phyloP scores from a whole-genome alignment of 192 early-diverging fungal species.

The Linnemannia schmuckeri region DNA sequence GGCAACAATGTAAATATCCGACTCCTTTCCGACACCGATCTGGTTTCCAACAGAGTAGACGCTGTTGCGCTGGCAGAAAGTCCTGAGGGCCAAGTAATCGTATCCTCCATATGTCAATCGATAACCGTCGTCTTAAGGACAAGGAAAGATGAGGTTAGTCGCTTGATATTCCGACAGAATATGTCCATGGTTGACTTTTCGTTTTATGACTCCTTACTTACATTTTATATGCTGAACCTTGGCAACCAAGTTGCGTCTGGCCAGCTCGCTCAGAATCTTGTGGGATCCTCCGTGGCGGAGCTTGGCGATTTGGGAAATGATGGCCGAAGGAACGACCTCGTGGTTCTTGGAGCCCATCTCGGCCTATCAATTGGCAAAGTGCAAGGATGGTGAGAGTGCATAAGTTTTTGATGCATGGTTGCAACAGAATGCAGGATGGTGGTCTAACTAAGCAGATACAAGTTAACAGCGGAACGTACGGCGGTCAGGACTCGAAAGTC shows the following conservation, averaged over 20 bases:
- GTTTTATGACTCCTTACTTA: conserved; percentile 45
- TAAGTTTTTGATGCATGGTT: not conserved
- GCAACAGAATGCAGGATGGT: not conserved
- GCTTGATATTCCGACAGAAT: conserved; percentile 27
- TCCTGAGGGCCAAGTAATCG: conserved; percentile 97
- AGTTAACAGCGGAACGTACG: conserved; percentile 56
- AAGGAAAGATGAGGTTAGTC: not conserved
- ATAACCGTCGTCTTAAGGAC: conserved; percentile 88
- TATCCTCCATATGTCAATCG: conserved; percentile 99
- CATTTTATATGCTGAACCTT: conserved; percentile 86
- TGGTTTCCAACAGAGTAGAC: conserved; percentile 98
- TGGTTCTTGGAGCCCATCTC: conserved; percentile 99
- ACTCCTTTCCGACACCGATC: conserved; percentile 99
- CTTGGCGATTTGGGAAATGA: conserved; percentile 96
- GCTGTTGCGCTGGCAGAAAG: conserved; percentile 87
- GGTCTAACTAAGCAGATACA: not conserved
- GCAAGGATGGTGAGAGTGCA: not conserved
- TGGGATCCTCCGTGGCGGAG: conserved; percentile 88
- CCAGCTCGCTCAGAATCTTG: conserved; percentile 88
- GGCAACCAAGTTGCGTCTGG: conserved; percentile 92
- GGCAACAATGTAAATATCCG: conserved; percentile 97
- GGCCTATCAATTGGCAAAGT: conserved; percentile 58
- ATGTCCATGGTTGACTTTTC: conserved; percentile 67
- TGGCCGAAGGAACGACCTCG: conserved; percentile 93
- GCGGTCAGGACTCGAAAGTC: conserved; percentile 98